Evolutionary conservation across 1,284 basidiomycete species (phyloP), one percentile per base, ranked within the genome.

Genomic region (Ganoderma meredithae): DNA sequence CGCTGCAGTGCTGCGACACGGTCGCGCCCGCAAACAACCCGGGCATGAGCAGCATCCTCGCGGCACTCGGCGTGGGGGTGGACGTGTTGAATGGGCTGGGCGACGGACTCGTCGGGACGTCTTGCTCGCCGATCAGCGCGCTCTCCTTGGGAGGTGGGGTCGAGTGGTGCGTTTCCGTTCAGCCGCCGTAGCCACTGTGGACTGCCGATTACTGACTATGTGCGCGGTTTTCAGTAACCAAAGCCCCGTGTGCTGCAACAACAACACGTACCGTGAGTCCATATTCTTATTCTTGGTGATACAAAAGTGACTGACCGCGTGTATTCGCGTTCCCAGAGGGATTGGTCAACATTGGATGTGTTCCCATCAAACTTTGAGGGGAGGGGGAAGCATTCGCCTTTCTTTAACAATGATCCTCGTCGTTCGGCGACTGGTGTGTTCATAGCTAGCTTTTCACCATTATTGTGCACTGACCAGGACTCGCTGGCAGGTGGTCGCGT

Each of bases 321-420:
- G 2, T 15, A 41, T 55, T 22, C 53, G 59, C 43, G 10, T 55
- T 43, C n/a, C 1, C 49, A 72, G 71, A 70, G 71, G 71, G 71
- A 6, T 43, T 72, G 19, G 64, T 72, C 65, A 72, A 70, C 71
- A 70, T 72, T 17, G 71, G 71, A 39, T 72, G 71, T 44, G 71
- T 72, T 10, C 71, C 71, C 40, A 70, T 72, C 59, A 17, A 36
- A 6, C n/a, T n/a, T n/a, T n/a, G n/a, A n/a, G n/a, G n/a, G n/a
- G n/a, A n/a, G n/a, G n/a, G n/a, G n/a, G n/a, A n/a, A n/a, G n/a
- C n/a, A n/a, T n/a, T n/a, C n/a, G 44, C 9, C n/a, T 31, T 17
- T 39, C 12, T 13, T 22, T 52, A 4, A 10, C 10, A 10, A 22
- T 22, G 0, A 47, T 19, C 25, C 41, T 49, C 22, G 4, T 49